phyloP scores from a whole-genome alignment of 768 basidiomycete species.

The Phanerochaete sordida region DNA sequence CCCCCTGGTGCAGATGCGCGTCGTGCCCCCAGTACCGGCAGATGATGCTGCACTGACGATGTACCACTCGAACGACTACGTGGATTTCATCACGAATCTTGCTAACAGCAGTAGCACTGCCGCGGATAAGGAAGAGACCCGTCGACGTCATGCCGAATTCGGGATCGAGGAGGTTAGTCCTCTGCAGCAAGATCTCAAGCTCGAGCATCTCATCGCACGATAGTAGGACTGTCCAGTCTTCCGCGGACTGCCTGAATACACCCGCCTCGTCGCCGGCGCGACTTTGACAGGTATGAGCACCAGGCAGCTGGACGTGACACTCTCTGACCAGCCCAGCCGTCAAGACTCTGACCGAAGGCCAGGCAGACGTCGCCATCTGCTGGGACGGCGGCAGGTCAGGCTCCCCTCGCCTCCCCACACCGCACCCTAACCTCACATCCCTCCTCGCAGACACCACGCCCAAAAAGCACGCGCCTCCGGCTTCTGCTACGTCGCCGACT shows the following conservation, averaged over 20 bases:
- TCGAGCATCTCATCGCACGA: background rate
- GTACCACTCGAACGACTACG: constrained; percentile 73
- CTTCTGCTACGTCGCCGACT: constrained; percentile 94
- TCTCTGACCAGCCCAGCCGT: constrained; percentile 39
- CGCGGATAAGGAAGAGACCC: background rate
- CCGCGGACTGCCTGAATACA: constrained; percentile 62
- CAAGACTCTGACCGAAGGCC: constrained; percentile 45
- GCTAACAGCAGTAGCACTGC: constrained; percentile 14
- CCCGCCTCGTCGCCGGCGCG: constrained; percentile 69
- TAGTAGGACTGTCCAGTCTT: constrained; percentile 86
- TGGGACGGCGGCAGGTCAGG: constrained; percentile 88
- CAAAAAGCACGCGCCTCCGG: constrained; percentile 76
- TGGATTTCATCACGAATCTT: constrained; percentile 52
- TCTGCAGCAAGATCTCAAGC: background rate
- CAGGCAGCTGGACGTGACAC: background rate
- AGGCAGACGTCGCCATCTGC: constrained; percentile 64
- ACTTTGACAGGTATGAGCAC: constrained; percentile 46
- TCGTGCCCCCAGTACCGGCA: constrained; percentile 54
- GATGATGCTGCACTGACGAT: constrained; percentile 51
- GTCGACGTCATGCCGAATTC: constrained; percentile 32
- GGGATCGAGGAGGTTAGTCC: constrained; percentile 56
- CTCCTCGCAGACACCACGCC: constrained; percentile 68
- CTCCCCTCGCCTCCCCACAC: background rate
- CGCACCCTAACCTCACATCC: background rate
- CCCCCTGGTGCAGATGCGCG: constrained; percentile 23